Conservation (phyloP, 352 stramenopile species). For the Pythium plurisporium region DNA sequence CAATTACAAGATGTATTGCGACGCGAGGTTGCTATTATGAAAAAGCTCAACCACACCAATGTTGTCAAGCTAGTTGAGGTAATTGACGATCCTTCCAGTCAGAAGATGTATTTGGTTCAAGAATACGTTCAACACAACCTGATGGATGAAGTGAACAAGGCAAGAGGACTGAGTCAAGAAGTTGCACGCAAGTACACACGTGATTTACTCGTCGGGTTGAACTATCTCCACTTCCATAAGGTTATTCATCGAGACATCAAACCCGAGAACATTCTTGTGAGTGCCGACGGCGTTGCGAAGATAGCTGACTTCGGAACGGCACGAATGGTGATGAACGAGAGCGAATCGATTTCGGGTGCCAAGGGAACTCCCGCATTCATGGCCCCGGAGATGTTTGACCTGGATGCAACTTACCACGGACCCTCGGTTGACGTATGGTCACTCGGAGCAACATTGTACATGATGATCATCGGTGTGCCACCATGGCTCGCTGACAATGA, state of each 20-base stretch:
- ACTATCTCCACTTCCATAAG: slow-evolving; percentile 93
- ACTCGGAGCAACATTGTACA: slow-evolving; percentile 88
- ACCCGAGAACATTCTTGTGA: slow-evolving; percentile 96
- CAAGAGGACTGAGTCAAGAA: slow-evolving; percentile 57
- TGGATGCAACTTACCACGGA: slow-evolving; percentile 84
- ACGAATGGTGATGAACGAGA: slow-evolving; percentile 90
- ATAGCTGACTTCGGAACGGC: slow-evolving; percentile 89
- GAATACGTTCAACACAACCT: slow-evolving; percentile 93
- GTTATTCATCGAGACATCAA: slow-evolving; percentile 96
- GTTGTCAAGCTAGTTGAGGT: slow-evolving; percentile 93
- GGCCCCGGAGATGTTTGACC: slow-evolving; percentile 90
- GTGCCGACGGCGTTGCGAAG: slow-evolving; percentile 77
- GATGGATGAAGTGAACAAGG: slow-evolving; percentile 83
- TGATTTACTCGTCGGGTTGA: slow-evolving; percentile 83
- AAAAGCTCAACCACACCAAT: slow-evolving; percentile 92
- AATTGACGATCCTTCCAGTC: slow-evolving; percentile 90
- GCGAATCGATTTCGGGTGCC: slow-evolving; percentile 74
- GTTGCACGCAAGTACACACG: slow-evolving; percentile 85
- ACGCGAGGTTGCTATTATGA: slow-evolving; percentile 95
- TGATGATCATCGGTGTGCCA: slow-evolving; percentile 89
- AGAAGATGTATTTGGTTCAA: slow-evolving; percentile 95
- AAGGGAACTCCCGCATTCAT: slow-evolving; percentile 89
- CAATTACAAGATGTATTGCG: slow-evolving; percentile 78
- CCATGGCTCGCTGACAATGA: slow-evolving; percentile 90
- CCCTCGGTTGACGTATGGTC: slow-evolving; percentile 87